These are phyloP conservation scores for Macrophomina pseudophaseolina DNA, from an alignment of 2,329 filamentous ascomycete species.

Conservation along the genomic window DNA sequence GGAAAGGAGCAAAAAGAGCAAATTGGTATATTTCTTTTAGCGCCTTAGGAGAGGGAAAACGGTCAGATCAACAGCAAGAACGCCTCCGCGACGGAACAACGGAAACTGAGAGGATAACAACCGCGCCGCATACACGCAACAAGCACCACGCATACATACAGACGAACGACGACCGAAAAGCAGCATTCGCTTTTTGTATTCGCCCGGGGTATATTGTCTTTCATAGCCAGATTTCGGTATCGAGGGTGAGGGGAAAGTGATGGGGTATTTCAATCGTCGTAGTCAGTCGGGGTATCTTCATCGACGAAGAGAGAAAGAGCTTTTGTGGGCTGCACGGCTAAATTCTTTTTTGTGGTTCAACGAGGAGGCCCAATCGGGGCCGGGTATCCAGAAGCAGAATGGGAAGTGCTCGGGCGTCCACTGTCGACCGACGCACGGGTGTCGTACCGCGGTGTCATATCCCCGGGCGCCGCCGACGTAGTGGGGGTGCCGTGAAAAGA, in stretches of 20 bases:
- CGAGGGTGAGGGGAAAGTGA: constrained; percentile 19
- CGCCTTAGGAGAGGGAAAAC: constrained; percentile 35
- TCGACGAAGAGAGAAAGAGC: constrained; percentile 32
- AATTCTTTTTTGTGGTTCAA: constrained; percentile 61
- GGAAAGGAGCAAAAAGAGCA: constrained; percentile 34
- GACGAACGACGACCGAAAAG: constrained; percentile 27
- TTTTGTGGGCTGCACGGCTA: constrained; percentile 35
- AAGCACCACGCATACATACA: constrained; percentile 27
- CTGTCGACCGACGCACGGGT: constrained; percentile 86
- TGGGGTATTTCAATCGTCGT: constrained; percentile 27
- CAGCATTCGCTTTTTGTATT: constrained; percentile 27
- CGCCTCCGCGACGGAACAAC: constrained; percentile 22
- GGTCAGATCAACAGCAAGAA: constrained; percentile 18
- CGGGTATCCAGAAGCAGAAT: constrained; percentile 98
- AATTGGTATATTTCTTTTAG: constrained; percentile 51
- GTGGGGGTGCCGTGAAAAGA: constrained; percentile 47
- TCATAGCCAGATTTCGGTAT: constrained; percentile 28
- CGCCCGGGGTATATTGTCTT: constrained; percentile 29
- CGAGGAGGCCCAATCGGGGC: constrained; percentile 88
- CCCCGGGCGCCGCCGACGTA: constrained; percentile 63
- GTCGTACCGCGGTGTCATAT: constrained; percentile 82
- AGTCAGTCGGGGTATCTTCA: constrained; percentile 27
- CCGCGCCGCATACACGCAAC: constrained; percentile 26
- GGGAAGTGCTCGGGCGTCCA: constrained; percentile 89
- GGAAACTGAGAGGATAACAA: constrained; percentile 31